Evolutionary conservation across 176 grass and related monocot genomes (phyloP), one percentile per base, ranked within the genome.

Genomic region (Musa troglodytarum): DNA sequence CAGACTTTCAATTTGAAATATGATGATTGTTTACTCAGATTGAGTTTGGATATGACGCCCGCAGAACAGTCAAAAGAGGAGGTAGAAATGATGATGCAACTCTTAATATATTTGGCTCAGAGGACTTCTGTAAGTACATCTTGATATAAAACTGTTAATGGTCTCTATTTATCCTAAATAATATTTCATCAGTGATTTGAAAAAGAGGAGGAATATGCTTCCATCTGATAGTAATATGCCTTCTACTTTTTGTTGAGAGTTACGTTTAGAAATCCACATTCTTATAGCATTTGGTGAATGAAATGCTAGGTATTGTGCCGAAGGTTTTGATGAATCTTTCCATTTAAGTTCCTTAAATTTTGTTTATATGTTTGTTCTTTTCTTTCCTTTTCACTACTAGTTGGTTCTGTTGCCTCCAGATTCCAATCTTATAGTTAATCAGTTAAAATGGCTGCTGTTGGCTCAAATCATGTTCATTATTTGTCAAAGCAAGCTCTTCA

Each of bases 121-220:
- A 87, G 86, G 77, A 98, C 95, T 84, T 94, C 95, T 50, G 95
- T 98, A 83, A 72, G 90, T 87, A 66, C 80, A 5, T 50, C 74
- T 57, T 43, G 34, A 62, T 12, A 70, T 10, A 34, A 74, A 49
- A 50, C 23, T 74, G 16, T 23, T 51, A 61, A 34, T 56, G 8
- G 8, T 69, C 58, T 17, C 76, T 34, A 54, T 55, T 11, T 28
- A 52, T 77, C 26, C 61, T 15, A 65, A 11, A 24, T 64, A 22
- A 53, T 50, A n/a, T 8, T 28, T 23, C 62, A 65, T 28, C 23
- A 8, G 34, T 43, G 34, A 5, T 43, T 43, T 43, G 34, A 43
- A 43, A 43, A 43, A 43, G 34, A 43, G 34, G 34, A 6, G 6
- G 34, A 43, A 6, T 43, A 43, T 43, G 34, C 4, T 43, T 43